A percentile compares a stretch with the other conserved stretches of the same genome.
These are phyloP conservation scores for Excoecaria agallocha DNA, from an alignment of 345 rosid species.

Conservation along the genomic window DNA sequence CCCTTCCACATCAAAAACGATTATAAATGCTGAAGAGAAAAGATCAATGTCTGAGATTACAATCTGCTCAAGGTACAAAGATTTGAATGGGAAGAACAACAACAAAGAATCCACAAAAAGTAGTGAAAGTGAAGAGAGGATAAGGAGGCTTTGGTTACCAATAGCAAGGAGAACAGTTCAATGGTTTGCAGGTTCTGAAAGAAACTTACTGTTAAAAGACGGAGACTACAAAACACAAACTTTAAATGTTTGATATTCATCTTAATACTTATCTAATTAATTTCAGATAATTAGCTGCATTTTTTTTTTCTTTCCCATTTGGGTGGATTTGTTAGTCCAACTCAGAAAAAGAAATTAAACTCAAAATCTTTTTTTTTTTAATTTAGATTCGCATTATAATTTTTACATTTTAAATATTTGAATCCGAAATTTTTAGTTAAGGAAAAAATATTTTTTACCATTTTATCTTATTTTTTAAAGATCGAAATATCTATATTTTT, in stretches of 20 bases:
- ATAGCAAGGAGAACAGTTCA: constrained; percentile 39
- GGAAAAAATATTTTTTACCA: no score
- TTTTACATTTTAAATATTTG: no score
- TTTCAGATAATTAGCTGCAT: no score
- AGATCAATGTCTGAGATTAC: constrained; percentile 54
- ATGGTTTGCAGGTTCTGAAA: constrained; percentile 40
- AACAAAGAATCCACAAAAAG: constrained; percentile 5
- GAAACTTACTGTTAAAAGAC: constrained; percentile 4
- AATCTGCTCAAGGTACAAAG: constrained; percentile 34
- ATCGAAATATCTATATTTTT: no score
- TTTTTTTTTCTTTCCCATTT: no score
- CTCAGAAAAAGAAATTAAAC: no score
- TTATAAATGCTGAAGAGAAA: constrained; percentile 19
- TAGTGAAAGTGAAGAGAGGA: constrained; percentile 35
- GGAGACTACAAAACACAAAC: constrained; percentile 5
- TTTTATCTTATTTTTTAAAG: no score
- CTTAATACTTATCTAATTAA: not conserved
- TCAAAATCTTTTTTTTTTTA: no score
- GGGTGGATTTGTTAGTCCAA: no score
- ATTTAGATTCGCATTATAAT: no score
- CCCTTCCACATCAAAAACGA: constrained; percentile 10
- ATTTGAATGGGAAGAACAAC: constrained; percentile 10
- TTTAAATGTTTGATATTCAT: constrained; percentile 9
- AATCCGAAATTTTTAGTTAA: no score
- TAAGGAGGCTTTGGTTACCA: constrained; percentile 42